Percentiles rank a stretch among this genome's conserved stretches.
Conservation (phyloP, 805 yeast genomes). For the Candida gorgasii region DNA sequence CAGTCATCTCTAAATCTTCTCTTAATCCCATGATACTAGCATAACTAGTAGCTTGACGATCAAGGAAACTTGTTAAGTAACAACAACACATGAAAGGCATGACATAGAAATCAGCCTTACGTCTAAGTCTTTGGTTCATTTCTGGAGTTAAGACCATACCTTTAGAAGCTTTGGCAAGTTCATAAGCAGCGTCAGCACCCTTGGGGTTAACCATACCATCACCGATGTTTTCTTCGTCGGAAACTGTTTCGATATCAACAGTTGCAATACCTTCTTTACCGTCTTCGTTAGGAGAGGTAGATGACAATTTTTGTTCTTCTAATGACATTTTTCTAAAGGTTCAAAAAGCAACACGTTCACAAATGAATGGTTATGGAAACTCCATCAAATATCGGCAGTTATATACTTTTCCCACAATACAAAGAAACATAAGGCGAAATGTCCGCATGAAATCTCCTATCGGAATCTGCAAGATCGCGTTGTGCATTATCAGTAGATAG, state of each 20-base stretch:
- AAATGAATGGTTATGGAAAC: neutral
- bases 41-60: slow-evolving; percentile 37
- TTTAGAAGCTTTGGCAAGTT: slow-evolving; percentile 22
- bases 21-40: slow-evolving; percentile 39
- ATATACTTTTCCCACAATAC: neutral
- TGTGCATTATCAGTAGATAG: neutral
- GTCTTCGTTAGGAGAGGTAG: neutral
- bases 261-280: slow-evolving; percentile 8
- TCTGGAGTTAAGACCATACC: slow-evolving; percentile 18
- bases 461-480: neutral
- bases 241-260: slow-evolving; percentile 8
- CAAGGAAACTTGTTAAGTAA: slow-evolving; percentile 32
- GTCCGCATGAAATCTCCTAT: neutral
- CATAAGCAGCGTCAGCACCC: slow-evolving; percentile 41
- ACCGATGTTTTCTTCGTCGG: neutral
- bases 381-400: neutral
- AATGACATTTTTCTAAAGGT: neutral
- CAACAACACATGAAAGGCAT: slow-evolving; percentile 26
- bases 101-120: slow-evolving; percentile 22
- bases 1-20: slow-evolving; percentile 34
- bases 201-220: slow-evolving; percentile 9
- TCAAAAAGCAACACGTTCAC: too few relatives aligned
- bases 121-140: slow-evolving; percentile 14
- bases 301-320: neutral
- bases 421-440: neutral